These are phyloP conservation scores for Populus tomentosa DNA, from an alignment of 441 rosid species.

Conservation along the genomic window DNA sequence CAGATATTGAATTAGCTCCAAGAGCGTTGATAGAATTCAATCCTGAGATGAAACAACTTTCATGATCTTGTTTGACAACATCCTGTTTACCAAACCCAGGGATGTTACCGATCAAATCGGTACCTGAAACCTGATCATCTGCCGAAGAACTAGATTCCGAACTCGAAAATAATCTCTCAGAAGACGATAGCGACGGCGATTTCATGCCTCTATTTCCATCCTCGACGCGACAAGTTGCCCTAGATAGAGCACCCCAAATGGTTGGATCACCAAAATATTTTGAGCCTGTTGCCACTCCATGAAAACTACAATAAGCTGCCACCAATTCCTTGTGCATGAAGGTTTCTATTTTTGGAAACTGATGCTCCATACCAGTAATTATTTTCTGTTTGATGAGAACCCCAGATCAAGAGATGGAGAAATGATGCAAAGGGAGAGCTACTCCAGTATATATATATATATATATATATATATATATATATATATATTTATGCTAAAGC, in stretches of 20 bases:
- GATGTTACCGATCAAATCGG: slow-evolving; percentile 18
- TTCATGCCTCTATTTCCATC: slow-evolving; percentile 16
- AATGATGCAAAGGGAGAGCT: slow-evolving; percentile 35
- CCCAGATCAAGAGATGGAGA: slow-evolving; percentile 19
- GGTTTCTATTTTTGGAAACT: slow-evolving; percentile 53
- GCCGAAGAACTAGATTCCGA: slow-evolving; percentile 30
- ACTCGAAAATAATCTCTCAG: slow-evolving; percentile 27
- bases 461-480: no score
- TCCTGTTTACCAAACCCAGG: slow-evolving; percentile 33
- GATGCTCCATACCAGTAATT: slow-evolving; percentile 31
- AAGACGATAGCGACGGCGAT: slow-evolving; percentile 22
- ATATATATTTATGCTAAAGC: slow-evolving; percentile 23
- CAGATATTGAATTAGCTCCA: slow-evolving; percentile 4
- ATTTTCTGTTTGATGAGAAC: slow-evolving; percentile 11
- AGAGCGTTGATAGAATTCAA: slow-evolving; percentile 24
- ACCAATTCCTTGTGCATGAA: slow-evolving; percentile 39
- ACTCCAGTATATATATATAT: slow-evolving; percentile 16
- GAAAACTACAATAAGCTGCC: slow-evolving; percentile 29
- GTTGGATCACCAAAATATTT: slow-evolving; percentile 37
- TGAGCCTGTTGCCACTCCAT: slow-evolving; percentile 30
- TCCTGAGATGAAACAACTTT: slow-evolving; percentile 26
- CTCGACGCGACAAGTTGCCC: neutral
- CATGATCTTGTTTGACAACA: slow-evolving; percentile 11
- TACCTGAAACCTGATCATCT: slow-evolving; percentile 27
- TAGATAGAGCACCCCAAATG: slow-evolving; percentile 24